Base-by-base conservation (phyloP, 805 yeast genomes). In the Wickerhamiella brachini region DNA sequence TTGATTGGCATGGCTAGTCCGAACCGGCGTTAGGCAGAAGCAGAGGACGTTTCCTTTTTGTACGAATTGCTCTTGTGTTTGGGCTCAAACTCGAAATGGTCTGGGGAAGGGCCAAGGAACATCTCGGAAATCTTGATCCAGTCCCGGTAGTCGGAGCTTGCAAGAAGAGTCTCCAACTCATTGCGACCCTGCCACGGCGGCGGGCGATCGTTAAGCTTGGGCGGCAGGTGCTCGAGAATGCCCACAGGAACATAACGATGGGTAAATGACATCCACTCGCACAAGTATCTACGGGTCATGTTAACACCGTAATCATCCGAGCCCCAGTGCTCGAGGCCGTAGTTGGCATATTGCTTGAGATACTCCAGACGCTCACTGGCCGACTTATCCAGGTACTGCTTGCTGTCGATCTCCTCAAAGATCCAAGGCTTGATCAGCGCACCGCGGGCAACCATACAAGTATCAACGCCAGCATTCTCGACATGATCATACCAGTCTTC, bases 341-440 rank as follows among this genome's bases (percentile, higher is more conserved):
- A 85, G 50, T 80, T 69, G 3, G 95, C 79, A 64, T 80, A 93
- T 49, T 74, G 75, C 56, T 73, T 71, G 60, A 90, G 66, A 44
- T 83, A 77, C 38, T 81, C 94, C 51, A 93, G 75, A 66, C 99
- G 78, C 68, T 93, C 97, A 20, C 82, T 72, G n/a, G 95, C 81
- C 1, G 86, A 73, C 69, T 90, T 93, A 66, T 93, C 99, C 55
- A 93, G 68, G 65, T 87, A 81, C 67, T 93, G 97, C 60, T 81
- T 79, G 6, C 90, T 73, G 53, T 90, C 94, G 51, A 93, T 78
- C 68, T 93, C 99, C 70, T 93, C 97, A 59, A 90, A 93, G 49
- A 93, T 85, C 99, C 99, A 93, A 37, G 99, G 99, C 68, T 93
- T 93, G 65, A 93, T 89, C 57, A 93, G 75, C 1, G 97, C 97